A percentile compares a stretch with the other conserved stretches of the same genome.
These are phyloP conservation scores for Proliferodiscus dingleyae DNA, from an alignment of 2,329 filamentous ascomycete genomes.

Conservation along the genomic window DNA sequence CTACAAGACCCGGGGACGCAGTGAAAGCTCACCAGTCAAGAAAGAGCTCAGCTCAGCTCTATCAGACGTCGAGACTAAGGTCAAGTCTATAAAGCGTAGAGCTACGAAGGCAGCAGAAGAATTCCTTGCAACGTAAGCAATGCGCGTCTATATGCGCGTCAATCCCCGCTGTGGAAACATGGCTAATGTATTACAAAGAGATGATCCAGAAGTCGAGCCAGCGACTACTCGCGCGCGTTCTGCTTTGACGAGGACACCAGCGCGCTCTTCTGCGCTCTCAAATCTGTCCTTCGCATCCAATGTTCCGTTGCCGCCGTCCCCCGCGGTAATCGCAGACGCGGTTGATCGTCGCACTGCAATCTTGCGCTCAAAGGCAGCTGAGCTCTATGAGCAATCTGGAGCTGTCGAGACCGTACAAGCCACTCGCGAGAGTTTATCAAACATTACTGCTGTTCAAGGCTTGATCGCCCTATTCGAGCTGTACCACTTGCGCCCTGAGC, in stretches of 20 bases:
- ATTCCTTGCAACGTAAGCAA: constrained; percentile 27
- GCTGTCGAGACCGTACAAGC: constrained; percentile 61
- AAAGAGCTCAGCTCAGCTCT: constrained; percentile 41
- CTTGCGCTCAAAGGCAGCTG: constrained; percentile 60
- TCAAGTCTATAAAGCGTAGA: constrained; percentile 44
- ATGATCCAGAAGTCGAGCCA: constrained; percentile 30
- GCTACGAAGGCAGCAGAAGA: constrained; percentile 40
- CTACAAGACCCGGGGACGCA: constrained; percentile 58
- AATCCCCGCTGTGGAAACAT: constrained; percentile 1
- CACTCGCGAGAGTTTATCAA: constrained; percentile 66
- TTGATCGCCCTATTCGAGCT: constrained; percentile 66
- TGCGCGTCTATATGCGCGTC: constrained; percentile 20
- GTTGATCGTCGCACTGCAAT: constrained; percentile 68
- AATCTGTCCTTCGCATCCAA: constrained; percentile 41
- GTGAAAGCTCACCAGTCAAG: constrained; percentile 59
- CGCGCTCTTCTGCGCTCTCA: constrained; percentile 23
- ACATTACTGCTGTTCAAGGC: constrained; percentile 66
- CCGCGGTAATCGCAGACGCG: constrained; percentile 68
- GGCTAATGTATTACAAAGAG: constrained; percentile 22
- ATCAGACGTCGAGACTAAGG: constrained; percentile 32
- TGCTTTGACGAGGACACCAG: constrained; percentile 29
- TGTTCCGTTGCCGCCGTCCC: constrained; percentile 74
- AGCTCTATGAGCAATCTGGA: constrained; percentile 60
- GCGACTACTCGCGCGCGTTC: constrained; percentile 24
- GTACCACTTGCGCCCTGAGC: constrained; percentile 61